Base-by-base conservation (phyloP, 2,329 filamentous ascomycete genomes). In the Neonectria faginata region DNA sequence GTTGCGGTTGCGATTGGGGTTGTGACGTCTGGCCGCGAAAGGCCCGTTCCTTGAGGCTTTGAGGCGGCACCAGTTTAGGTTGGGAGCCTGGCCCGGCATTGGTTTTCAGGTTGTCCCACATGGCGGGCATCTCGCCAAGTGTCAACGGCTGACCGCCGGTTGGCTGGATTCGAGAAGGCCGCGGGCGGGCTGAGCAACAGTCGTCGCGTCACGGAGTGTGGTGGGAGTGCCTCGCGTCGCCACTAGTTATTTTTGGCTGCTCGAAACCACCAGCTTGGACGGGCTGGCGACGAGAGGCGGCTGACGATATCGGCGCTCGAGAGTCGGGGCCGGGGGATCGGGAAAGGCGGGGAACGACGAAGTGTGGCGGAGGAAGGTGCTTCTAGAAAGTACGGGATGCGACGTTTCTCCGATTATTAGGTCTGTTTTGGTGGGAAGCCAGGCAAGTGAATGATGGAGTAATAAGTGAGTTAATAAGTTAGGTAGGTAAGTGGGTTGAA, bases 21-120 rank as follows among this genome's bases (percentile, higher is more conserved):
- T 57, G 65, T 22, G 62, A 67, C 14, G 60, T 57, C 39, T 74
- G 72, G 36, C 59, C 58, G 57, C 67, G 72, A 67, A 72, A 72
- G n/a, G 67, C 67, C 52, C 71, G 68, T 42, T 74, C 69, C 66
- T 74, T 73, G 62, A 74, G 68, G n/a, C 68, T 68, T 58, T 55
- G 72, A 50, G 72, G 72, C 59, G 70, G 72, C 62, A 67, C 66
- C 52, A 72, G 60, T 12, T 69, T 67, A 59, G 62, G 57, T 27
- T 65, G 65, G 62, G 57, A 31, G 50, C 50, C 48, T 25, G 67
- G 67, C 60, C 70, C 71, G n/a, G 61, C 60, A 54, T 61, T 61
- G 56, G 67, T 64, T 72, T 72, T 74, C 56, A 70, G 59, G 62
- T 60, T 70, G 65, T 74, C 72, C 72, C 72, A 74, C 69, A 66